Percentiles rank a stretch among this genome's conserved stretches.
These are phyloP conservation scores for Pseudocercospora eumusae DNA, from an alignment of 2,329 filamentous ascomycete genomes.

Conservation along the genomic window DNA sequence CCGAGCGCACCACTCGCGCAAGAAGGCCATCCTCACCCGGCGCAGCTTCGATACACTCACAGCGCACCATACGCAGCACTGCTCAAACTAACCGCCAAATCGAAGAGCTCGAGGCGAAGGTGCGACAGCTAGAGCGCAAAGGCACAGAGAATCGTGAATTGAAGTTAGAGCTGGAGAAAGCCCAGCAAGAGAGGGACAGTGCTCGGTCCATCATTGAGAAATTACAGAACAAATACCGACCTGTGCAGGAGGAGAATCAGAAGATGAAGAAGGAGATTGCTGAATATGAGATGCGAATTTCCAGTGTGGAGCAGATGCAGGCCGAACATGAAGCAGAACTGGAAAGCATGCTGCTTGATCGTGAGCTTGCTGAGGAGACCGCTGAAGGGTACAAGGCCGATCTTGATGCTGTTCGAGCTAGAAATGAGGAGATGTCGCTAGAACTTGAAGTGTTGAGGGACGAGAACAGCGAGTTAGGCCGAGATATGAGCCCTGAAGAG, in stretches of 20 bases:
- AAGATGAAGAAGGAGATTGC: conserved; percentile 77
- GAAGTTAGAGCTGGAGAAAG: conserved; percentile 72
- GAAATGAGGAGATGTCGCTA: conserved; percentile 79
- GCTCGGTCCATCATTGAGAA: conserved; percentile 87
- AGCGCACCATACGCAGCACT: conserved; percentile 45
- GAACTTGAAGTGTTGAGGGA: conserved; percentile 84
- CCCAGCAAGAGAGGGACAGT: conserved; percentile 74
- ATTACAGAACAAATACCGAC: conserved; percentile 83
- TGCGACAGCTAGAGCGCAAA: conserved; percentile 85
- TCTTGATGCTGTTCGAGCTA: conserved; percentile 72
- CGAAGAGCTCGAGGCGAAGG: conserved; percentile 84
- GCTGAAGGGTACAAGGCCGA: conserved; percentile 81
- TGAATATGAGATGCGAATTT: conserved; percentile 69
- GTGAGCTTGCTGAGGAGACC: conserved; percentile 94
- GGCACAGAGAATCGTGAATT: conserved; percentile 81
- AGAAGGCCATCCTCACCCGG: conserved; percentile 39
- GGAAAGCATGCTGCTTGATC: conserved; percentile 84
- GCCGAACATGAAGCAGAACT: conserved; percentile 82
- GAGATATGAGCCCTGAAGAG: conserved; percentile 86
- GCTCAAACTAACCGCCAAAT: conserved; percentile 65
- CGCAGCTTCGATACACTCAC: conserved; percentile 36
- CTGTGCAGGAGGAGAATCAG: conserved; percentile 75
- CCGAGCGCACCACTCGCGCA: conserved; percentile 28
- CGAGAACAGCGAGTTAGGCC: conserved; percentile 80
- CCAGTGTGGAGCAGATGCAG: conserved; percentile 70